Percentiles rank a stretch among this genome's conserved stretches.
These are phyloP conservation scores for Chlamydomonas sp. DNA, from an alignment of 139 green algal genomes.

Conservation along the genomic window DNA sequence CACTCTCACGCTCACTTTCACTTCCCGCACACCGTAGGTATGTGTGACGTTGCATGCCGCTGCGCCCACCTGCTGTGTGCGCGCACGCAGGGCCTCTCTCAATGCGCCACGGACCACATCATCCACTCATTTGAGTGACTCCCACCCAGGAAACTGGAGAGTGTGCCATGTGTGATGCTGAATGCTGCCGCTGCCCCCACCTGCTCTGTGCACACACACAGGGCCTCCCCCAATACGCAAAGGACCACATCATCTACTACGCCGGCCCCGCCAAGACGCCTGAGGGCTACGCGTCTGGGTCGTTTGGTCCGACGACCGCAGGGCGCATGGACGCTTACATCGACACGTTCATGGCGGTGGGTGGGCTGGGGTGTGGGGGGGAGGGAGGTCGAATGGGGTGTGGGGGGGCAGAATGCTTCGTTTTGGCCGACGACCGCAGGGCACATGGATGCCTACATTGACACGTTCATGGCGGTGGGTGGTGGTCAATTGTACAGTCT, in stretches of 20 bases:
- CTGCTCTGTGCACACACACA: background rate
- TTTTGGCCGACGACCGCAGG: no score
- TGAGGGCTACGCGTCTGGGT: constrained; percentile 28
- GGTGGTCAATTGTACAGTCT: no score
- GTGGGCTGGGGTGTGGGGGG: no score
- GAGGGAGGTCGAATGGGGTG: no score
- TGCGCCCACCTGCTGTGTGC: background rate
- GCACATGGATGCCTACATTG: no score
- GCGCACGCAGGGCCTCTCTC: background rate
- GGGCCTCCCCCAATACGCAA: constrained; percentile 32
- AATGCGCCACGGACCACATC: background rate
- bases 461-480: no score
- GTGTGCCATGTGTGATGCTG: constrained; percentile 12
- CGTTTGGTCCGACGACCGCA: constrained; percentile 44
- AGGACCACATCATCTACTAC: constrained; percentile 50
- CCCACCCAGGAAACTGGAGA: background rate
- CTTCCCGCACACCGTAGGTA: no score
- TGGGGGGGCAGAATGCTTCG: no score
- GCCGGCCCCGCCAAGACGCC: constrained; percentile 43
- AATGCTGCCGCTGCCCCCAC: no score
- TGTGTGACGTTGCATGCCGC: no score
- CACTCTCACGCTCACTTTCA: no score
- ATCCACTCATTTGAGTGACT: background rate
- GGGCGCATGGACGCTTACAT: constrained; percentile 48
- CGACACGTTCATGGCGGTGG: constrained; percentile 31